Conservation (phyloP, 179 eudicot species). For the Silene coronaria region DNA sequence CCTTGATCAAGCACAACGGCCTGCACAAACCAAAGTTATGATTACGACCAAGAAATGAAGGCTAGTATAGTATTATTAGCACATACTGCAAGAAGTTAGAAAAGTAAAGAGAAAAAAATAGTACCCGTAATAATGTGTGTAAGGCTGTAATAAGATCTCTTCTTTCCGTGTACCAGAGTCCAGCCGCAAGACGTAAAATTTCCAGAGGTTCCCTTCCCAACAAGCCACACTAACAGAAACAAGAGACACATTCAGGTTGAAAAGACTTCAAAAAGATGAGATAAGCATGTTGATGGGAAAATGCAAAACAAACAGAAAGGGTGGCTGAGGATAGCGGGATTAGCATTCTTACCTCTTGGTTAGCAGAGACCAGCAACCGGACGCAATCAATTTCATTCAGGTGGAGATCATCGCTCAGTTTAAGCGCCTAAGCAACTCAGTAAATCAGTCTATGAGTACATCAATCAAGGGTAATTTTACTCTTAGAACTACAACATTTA, state of each 20-base stretch:
- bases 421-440: constrained; percentile 48
- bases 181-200: constrained; percentile 73
- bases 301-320: constrained; percentile 4
- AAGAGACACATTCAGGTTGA: constrained; percentile 13
- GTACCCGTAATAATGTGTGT: constrained; percentile 84
- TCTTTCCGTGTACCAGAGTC: constrained; percentile 97
- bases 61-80: not conserved
- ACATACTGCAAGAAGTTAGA: not conserved
- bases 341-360: constrained; percentile 67
- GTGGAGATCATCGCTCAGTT: constrained; percentile 92
- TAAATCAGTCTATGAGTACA: constrained; percentile 3
- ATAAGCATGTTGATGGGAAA: constrained; percentile 3
- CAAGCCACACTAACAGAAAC: constrained; percentile 67
- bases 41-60: not conserved
- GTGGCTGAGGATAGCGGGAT: not conserved
- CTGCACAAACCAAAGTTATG: constrained; percentile 34
- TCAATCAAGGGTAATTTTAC: not conserved
- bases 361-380: constrained; percentile 75
- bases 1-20: constrained; percentile 96
- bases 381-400: constrained; percentile 91
- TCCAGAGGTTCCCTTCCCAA: constrained; percentile 80
- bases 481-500: not conserved
- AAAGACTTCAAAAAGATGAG: not conserved
- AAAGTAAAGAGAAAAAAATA: not conserved
- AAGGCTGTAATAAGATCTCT: constrained; percentile 85